A percentile compares a stretch with the other conserved stretches of the same genome.
phyloP scores from a whole-genome alignment of 805 yeast species.

The Hanseniaspora hatyaiensis region DNA sequence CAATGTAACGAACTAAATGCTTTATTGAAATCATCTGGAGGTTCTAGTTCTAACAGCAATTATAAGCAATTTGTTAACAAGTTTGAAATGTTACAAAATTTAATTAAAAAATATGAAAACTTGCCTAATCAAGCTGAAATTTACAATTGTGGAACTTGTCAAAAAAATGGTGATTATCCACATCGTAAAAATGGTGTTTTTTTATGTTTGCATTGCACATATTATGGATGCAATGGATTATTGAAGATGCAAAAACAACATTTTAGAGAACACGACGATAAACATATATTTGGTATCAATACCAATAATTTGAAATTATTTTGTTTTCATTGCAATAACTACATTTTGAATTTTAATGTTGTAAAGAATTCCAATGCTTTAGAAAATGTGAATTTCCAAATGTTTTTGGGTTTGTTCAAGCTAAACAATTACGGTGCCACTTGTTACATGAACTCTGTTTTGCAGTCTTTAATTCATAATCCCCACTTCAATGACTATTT shows the following conservation, averaged over 20 bases:
- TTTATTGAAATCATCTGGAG: not conserved
- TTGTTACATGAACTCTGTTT: conserved; percentile 88
- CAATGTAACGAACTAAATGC: conserved; percentile 11
- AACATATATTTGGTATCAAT: conserved; percentile 57
- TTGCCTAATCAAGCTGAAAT: conserved; percentile 6
- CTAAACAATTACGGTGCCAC: conserved; percentile 62
- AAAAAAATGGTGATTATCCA: conserved; percentile 7
- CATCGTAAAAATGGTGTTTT: conserved; percentile 23
- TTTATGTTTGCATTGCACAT: conserved; percentile 69
- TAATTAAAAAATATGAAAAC: conserved; percentile 8
- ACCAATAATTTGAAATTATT: conserved; percentile 54
- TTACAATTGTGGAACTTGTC: conserved; percentile 10
- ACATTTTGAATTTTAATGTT: conserved; percentile 49
- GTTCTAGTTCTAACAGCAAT: not conserved
- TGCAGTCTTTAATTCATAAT: conserved; percentile 82
- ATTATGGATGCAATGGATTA: conserved; percentile 53
- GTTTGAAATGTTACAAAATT: conserved; percentile 15
- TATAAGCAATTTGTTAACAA: conserved; percentile 13
- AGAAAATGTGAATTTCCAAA: conserved; percentile 24
- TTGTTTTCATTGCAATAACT: conserved; percentile 70
- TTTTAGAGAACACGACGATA: conserved; percentile 26
- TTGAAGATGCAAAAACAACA: conserved; percentile 41
- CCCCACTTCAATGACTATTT: conserved; percentile 73
- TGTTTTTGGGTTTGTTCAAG: conserved; percentile 21
- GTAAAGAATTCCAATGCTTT: conserved; percentile 21